Evolutionary conservation across 208 protist species (phyloP).

Genomic region (Trypanosoma avium): DNA sequence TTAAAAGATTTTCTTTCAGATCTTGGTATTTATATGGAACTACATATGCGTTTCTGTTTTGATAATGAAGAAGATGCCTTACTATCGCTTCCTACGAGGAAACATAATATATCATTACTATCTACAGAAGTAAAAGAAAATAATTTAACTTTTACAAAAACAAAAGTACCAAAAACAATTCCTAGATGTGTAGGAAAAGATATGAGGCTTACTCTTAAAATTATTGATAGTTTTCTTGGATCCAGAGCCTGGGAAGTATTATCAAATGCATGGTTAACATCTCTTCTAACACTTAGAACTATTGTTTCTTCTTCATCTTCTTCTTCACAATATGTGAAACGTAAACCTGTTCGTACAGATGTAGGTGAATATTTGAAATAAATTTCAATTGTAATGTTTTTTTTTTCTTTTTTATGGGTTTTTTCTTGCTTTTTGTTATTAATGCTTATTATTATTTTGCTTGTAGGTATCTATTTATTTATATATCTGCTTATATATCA

Average conservation of each 20-base stretch:
- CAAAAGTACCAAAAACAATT: neutral
- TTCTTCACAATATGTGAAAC: neutral
- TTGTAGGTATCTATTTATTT: too few species aligned
- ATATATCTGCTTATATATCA: constrained; percentile 11
- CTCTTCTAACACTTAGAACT: constrained; percentile 4
- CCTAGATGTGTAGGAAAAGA: constrained; percentile 26
- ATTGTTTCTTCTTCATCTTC: neutral
- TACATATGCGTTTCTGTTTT: constrained; percentile 23
- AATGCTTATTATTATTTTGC: neutral
- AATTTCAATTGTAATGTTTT: neutral
- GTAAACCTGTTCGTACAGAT: constrained; percentile 2
- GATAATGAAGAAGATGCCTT: constrained; percentile 30
- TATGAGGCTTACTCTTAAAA: constrained; percentile 18
- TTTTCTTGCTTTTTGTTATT: neutral
- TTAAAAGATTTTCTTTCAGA: constrained; percentile 23
- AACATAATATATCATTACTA: neutral
- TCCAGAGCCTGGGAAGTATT: constrained; percentile 32
- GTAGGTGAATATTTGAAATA: neutral
- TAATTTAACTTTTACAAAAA: too few species aligned
- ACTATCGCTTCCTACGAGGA: neutral
- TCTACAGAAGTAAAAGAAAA: neutral
- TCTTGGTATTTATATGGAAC: constrained; percentile 18
- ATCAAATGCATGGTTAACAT: constrained; percentile 22
- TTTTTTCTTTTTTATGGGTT: neutral
- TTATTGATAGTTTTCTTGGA: constrained; percentile 21